Evolutionary conservation across 2,329 filamentous ascomycete species (phyloP).

Genomic region (Lasiodiplodia sp.): DNA sequence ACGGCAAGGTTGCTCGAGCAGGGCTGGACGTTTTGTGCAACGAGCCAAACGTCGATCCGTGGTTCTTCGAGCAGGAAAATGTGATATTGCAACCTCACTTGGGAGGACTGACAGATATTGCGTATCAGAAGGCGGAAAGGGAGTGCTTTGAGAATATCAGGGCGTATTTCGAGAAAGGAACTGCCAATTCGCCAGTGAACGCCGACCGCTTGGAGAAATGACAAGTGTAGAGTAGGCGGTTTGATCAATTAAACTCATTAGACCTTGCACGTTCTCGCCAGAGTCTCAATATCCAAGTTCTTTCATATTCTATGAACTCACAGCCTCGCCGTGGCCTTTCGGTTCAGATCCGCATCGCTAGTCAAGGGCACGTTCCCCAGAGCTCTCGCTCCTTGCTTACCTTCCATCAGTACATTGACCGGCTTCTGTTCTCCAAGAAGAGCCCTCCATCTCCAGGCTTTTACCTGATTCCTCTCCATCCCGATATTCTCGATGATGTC

Average conservation of each 20-base stretch:
- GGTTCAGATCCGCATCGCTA: constrained; percentile 5
- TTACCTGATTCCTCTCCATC: constrained; percentile 29
- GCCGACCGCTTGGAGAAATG: constrained; percentile 19
- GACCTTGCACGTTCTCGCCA: background rate
- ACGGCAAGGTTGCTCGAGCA: constrained; percentile 75
- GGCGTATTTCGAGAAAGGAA: constrained; percentile 49
- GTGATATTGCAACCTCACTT: constrained; percentile 55
- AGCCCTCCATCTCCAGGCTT: constrained; percentile 32
- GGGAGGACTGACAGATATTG: constrained; percentile 53
- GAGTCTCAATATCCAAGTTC: background rate
- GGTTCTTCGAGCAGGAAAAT: constrained; percentile 48
- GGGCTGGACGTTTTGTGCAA: constrained; percentile 76
- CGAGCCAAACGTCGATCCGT: constrained; percentile 54
- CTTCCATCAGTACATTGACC: constrained; percentile 30
- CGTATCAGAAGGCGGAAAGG: constrained; percentile 51
- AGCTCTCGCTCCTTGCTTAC: constrained; percentile 20
- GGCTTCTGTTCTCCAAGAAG: constrained; percentile 1
- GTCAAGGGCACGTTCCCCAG: constrained; percentile 26
- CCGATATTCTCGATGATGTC: constrained; percentile 36
- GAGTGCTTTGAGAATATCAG: constrained; percentile 58
- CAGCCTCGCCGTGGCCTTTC: background rate
- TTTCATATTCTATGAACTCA: background rate
- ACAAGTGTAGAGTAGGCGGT: background rate
- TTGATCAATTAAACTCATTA: background rate
- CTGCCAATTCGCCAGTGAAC: constrained; percentile 51